Conservation (phyloP, 140 eudicot species). For the Flaveria floridana region DNA sequence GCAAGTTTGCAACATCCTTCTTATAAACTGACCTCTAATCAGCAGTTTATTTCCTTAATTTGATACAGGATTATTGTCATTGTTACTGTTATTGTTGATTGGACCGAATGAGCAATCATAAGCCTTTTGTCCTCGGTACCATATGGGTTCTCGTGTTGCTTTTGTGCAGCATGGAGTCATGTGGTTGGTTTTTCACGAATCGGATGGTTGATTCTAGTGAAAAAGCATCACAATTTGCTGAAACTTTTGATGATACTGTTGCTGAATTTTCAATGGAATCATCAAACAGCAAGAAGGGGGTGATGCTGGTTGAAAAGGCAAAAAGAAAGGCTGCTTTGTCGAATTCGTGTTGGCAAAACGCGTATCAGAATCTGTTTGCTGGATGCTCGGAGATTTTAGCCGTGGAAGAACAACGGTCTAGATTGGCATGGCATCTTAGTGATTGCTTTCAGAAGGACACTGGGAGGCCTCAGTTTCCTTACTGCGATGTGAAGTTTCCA, state of each 20-base stretch:
- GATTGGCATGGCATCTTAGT: constrained; percentile 83
- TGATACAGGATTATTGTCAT: constrained; percentile 14
- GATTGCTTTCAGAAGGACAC: constrained; percentile 77
- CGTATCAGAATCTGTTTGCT: constrained; percentile 58
- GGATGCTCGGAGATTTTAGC: constrained; percentile 80
- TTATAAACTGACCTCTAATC: constrained; percentile 8
- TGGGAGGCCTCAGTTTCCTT: constrained; percentile 64
- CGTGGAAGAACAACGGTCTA: constrained; percentile 57
- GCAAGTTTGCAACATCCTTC: constrained; percentile 24
- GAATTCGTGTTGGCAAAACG: constrained; percentile 71
- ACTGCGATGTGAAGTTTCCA: constrained; percentile 48
- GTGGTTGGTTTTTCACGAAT: constrained; percentile 49
- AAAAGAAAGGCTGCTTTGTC: constrained; percentile 43
- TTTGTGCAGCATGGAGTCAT: constrained; percentile 33
- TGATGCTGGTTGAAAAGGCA: constrained; percentile 50
- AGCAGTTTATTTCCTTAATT: neutral
- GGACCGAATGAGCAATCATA: constrained; percentile 29
- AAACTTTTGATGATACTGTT: constrained; percentile 24
- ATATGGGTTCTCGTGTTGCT: constrained; percentile 42
- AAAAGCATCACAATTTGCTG: constrained; percentile 19
- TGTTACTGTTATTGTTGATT: neutral
- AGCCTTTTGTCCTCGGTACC: neutral
- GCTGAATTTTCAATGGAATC: constrained; percentile 63
- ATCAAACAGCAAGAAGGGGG: constrained; percentile 45
- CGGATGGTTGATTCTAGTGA: constrained; percentile 2